Evolutionary conservation across 768 basidiomycete genomes (phyloP).

Genomic region (Lactifluus piperatus): DNA sequence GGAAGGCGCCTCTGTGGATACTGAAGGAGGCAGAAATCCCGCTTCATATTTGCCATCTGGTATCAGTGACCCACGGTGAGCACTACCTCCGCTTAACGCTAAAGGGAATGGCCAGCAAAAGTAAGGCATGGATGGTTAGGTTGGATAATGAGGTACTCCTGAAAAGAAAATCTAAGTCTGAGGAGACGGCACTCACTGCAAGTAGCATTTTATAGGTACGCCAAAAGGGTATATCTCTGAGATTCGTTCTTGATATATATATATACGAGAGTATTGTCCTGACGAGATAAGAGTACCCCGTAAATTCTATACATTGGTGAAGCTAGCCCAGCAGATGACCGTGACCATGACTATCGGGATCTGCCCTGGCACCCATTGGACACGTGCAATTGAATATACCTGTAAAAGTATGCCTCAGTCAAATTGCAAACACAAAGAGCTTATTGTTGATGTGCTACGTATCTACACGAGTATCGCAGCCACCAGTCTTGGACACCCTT

Average conservation of each 20-base stretch:
- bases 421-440: too few relatives aligned
- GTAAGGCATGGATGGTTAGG: not conserved
- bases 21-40: not conserved
- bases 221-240: not conserved
- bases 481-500: too few relatives aligned
- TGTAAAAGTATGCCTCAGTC: too few relatives aligned
- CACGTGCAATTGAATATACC: not conserved
- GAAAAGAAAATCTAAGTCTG: constrained; percentile 1
- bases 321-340: not conserved
- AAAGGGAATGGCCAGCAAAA: constrained; percentile 8
- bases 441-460: too few relatives aligned
- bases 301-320: not conserved
- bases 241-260: not conserved
- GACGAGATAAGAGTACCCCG: not conserved
- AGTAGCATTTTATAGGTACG: constrained; percentile 11
- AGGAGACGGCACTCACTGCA: not conserved
- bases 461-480: too few relatives aligned
- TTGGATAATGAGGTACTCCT: not conserved
- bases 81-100: not conserved
- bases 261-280: not conserved
- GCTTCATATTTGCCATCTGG: not conserved
- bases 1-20: constrained; percentile 2
- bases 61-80: not conserved
- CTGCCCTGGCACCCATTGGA: constrained; percentile 3
- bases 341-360: too few relatives aligned